A percentile compares a stretch with the other conserved stretches of the same genome.
Conservation (phyloP, 768 basidiomycete species). For the Boletus pseudo-olivaceus region DNA sequence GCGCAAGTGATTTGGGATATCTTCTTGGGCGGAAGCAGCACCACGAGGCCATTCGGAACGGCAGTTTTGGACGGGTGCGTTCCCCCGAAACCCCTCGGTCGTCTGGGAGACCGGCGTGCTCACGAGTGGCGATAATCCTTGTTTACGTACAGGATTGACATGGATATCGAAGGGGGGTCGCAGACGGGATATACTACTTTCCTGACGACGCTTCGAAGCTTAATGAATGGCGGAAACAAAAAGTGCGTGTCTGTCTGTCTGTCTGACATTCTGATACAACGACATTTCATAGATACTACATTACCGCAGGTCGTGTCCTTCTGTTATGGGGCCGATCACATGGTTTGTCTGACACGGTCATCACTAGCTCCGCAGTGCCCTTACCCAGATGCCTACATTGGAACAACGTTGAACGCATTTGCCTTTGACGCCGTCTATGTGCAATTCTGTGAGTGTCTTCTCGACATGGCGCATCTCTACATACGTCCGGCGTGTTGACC, state of each 20-base stretch:
- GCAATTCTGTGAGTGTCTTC: constrained; percentile 38
- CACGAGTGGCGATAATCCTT: not conserved
- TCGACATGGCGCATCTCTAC: not conserved
- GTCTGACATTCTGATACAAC: not conserved
- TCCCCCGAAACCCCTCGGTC: not conserved
- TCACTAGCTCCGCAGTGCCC: constrained; percentile 40
- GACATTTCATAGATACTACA: constrained; percentile 35
- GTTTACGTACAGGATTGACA: constrained; percentile 31
- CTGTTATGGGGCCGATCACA: not conserved
- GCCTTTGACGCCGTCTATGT: constrained; percentile 50
- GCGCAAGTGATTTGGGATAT: constrained; percentile 65
- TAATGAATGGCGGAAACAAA: constrained; percentile 29
- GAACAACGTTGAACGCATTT: constrained; percentile 39
- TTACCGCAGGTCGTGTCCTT: constrained; percentile 36
- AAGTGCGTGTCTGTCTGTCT: constrained; percentile 14
- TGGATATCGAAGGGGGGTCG: constrained; percentile 48
- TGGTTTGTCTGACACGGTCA: constrained; percentile 1
- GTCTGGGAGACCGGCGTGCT: constrained; percentile 5
- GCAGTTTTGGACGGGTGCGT: constrained; percentile 70
- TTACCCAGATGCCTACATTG: constrained; percentile 45
- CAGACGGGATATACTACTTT: constrained; percentile 31
- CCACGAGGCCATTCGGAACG: constrained; percentile 64
- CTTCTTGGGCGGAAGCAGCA: constrained; percentile 62
- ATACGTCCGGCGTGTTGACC: constrained; percentile 1
- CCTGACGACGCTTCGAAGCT: constrained; percentile 21